phyloP scores from a whole-genome alignment of 2,329 filamentous ascomycete genomes.

The Aspergillus pseudonomiae region DNA sequence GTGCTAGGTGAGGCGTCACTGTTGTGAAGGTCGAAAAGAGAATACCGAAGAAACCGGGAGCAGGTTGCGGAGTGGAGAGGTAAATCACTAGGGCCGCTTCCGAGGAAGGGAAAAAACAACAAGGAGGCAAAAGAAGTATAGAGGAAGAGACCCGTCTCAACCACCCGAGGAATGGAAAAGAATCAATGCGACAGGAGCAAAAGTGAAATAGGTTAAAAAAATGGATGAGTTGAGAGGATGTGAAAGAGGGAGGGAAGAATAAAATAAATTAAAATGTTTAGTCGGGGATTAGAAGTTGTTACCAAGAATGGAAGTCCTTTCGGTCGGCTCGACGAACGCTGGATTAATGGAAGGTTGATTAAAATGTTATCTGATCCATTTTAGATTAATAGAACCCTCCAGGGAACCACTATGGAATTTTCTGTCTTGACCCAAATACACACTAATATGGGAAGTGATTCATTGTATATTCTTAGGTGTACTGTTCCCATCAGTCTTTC shows the following conservation, averaged over 20 bases:
- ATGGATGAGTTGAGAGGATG: not conserved
- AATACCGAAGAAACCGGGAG: slow-evolving; percentile 18
- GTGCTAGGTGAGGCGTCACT: slow-evolving; percentile 12
- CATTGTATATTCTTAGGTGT: too few species aligned
- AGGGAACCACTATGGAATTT: not conserved
- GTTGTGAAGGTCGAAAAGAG: slow-evolving; percentile 12
- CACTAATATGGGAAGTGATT: too few species aligned
- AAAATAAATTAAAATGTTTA: slow-evolving; percentile 11
- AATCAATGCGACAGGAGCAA: not conserved
- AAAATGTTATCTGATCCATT: slow-evolving; percentile 1
- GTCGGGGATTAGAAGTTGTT: slow-evolving; percentile 4
- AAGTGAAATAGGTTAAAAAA: not conserved
- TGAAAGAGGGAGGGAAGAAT: slow-evolving; percentile 4
- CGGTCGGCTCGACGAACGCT: not conserved
- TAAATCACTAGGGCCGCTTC: slow-evolving; percentile 2
- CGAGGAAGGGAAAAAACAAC: slow-evolving; percentile 4
- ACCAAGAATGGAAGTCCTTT: not conserved
- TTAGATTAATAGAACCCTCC: not conserved
- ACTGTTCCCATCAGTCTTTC: too few species aligned
- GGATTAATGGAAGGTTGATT: too few species aligned
- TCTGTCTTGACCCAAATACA: too few species aligned
- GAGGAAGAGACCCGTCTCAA: slow-evolving; percentile 12
- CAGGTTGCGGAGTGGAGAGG: slow-evolving; percentile 19
- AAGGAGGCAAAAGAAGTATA: slow-evolving; percentile 4
- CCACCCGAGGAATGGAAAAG: not conserved